Evolutionary conservation across 1,139 yeast genomes (phyloP).

Genomic region (Suhomyces yuchorum): DNA sequence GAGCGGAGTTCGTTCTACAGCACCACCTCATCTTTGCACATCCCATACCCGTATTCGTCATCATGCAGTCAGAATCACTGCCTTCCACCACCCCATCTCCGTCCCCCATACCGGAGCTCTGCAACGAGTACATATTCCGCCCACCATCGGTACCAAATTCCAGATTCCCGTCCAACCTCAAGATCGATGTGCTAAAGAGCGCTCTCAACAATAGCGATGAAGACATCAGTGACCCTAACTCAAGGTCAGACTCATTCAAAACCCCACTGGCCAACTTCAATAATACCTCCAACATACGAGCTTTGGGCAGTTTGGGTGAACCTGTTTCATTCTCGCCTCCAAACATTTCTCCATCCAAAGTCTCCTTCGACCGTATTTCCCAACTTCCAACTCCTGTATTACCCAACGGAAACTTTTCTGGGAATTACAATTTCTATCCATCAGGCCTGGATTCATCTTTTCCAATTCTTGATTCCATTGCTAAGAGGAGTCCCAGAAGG

Average conservation of each 20-base stretch:
- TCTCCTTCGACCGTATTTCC: constrained; percentile 12
- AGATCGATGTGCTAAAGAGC: constrained; percentile 8
- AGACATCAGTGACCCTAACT: background rate
- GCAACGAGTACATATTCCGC: constrained; percentile 1
- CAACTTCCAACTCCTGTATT: constrained; percentile 23
- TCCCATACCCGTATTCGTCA: background rate
- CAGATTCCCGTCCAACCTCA: constrained; percentile 9
- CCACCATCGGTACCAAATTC: constrained; percentile 5
- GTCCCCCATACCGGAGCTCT: background rate
- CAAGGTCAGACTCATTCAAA: background rate
- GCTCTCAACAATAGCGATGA: constrained; percentile 9
- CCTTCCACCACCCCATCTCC: background rate
- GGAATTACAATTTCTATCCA: constrained; percentile 6
- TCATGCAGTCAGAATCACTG: constrained; percentile 1
- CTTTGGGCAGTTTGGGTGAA: constrained; percentile 10
- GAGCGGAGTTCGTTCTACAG: background rate
- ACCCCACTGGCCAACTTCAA: background rate
- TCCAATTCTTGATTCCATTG: constrained; percentile 3
- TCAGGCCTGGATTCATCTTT: constrained; percentile 7
- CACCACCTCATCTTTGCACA: too few species aligned
- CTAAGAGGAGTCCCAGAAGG: constrained; percentile 8
- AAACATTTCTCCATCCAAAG: constrained; percentile 1
- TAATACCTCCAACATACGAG: background rate
- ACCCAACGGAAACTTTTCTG: constrained; percentile 16
- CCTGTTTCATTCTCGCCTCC: constrained; percentile 12